A percentile compares a stretch with the other conserved stretches of the same genome.
Conservation (phyloP, 176 grass and related monocot genomes). For the Melocanna baccifera region DNA sequence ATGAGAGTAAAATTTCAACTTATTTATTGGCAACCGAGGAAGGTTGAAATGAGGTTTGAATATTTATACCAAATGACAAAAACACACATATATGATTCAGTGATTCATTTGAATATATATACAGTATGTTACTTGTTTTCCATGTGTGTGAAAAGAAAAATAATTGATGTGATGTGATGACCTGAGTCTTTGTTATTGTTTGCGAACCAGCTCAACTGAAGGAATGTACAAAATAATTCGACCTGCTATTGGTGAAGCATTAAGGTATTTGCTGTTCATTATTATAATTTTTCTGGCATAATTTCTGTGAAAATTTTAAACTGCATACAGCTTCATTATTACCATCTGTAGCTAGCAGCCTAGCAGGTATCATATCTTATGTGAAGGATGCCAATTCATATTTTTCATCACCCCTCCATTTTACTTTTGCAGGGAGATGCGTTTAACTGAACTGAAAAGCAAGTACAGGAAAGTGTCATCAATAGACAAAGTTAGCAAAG, state of each 20-base stretch:
- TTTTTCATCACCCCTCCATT: slow-evolving; percentile 8
- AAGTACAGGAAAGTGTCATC: slow-evolving; percentile 95
- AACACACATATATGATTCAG: not conserved
- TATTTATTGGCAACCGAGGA: slow-evolving; percentile 17
- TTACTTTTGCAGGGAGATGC: slow-evolving; percentile 81
- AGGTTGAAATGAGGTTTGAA: not conserved
- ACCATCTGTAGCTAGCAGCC: slow-evolving; percentile 15
- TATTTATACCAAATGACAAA: not conserved
- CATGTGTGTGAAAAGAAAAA: not conserved
- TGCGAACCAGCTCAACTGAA: slow-evolving; percentile 60
- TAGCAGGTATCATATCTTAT: slow-evolving; percentile 19
- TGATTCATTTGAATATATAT: not conserved
- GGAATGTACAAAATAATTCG: slow-evolving; percentile 79
- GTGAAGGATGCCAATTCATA: not conserved
- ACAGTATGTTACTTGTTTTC: not conserved
- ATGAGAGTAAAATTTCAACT: not conserved
- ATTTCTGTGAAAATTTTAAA: not conserved
- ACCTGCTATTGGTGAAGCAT: slow-evolving; percentile 79
- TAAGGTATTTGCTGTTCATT: slow-evolving; percentile 64
- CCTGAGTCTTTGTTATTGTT: slow-evolving; percentile 13
- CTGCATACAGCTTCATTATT: slow-evolving; percentile 29
- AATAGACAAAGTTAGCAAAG: slow-evolving; percentile 73
- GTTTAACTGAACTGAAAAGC: slow-evolving; percentile 64
- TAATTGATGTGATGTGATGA: slow-evolving; percentile 8
- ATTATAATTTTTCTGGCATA: slow-evolving; percentile 7